Percentiles rank a stretch among this genome's conserved stretches.
Evolutionary conservation across 2,329 filamentous ascomycete species (phyloP).

Genomic region (Aspergillus sp.): DNA sequence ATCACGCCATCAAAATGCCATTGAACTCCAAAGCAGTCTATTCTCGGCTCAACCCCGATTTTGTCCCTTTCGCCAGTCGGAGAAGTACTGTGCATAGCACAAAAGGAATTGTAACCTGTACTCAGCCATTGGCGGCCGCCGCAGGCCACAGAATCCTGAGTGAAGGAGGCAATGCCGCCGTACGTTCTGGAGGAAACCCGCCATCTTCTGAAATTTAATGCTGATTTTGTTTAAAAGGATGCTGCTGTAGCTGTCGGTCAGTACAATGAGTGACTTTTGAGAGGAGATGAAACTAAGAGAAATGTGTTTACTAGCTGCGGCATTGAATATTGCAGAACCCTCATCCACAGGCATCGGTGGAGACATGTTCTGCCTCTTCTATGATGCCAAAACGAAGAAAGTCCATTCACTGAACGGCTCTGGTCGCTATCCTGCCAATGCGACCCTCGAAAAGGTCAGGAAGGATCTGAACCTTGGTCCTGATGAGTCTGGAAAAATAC

Average conservation of each 20-base stretch:
- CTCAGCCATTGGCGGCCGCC: conserved; percentile 84
- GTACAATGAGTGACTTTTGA: conserved; percentile 26
- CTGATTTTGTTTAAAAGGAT: conserved; percentile 59
- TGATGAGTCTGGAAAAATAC: conserved; percentile 62
- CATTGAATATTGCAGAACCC: conserved; percentile 90
- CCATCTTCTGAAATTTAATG: neutral
- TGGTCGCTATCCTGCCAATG: conserved; percentile 73
- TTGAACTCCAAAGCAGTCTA: conserved; percentile 54
- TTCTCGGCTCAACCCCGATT: conserved; percentile 49
- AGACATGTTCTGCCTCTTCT: conserved; percentile 95
- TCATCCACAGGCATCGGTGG: conserved; percentile 92
- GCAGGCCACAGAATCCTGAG: conserved; percentile 84
- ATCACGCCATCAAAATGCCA: conserved; percentile 42
- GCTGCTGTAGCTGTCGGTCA: conserved; percentile 89
- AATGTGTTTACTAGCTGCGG: conserved; percentile 64
- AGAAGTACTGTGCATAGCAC: conserved; percentile 92
- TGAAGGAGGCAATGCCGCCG: conserved; percentile 88
- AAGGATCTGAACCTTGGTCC: conserved; percentile 67
- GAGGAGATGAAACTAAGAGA: neutral
- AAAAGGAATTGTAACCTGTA: conserved; percentile 85
- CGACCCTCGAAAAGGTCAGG: conserved; percentile 69
- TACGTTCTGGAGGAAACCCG: conserved; percentile 50
- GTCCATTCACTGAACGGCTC: conserved; percentile 90
- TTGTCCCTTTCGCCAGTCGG: conserved; percentile 60
- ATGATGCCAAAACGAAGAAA: conserved; percentile 77